Percentiles rank a stretch among this genome's conserved stretches.
phyloP scores from a whole-genome alignment of 805 yeast genomes.

The Sugiyamaella lignohabitans region DNA sequence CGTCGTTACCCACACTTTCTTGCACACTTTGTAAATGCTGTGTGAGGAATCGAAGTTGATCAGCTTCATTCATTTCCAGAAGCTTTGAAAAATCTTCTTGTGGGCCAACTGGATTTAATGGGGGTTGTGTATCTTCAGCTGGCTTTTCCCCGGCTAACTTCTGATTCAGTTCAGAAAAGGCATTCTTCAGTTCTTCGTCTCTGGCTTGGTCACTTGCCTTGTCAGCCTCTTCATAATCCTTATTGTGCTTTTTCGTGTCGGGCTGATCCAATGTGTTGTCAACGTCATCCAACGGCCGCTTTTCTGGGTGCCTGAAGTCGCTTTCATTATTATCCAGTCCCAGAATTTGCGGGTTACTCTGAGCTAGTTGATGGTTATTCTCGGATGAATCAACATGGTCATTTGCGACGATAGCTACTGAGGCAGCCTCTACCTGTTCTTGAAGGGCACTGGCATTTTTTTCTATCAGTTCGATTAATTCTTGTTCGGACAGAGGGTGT shows the following conservation, averaged over 20 bases:
- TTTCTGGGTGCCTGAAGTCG: background rate
- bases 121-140: background rate
- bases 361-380: background rate
- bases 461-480: conserved; percentile 13
- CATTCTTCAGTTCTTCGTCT: background rate
- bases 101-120: background rate
- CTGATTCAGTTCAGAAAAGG: background rate
- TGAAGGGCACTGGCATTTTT: conserved; percentile 6
- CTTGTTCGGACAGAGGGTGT: conserved; percentile 11
- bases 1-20: background rate
- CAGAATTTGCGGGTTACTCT: no score
- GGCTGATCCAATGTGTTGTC: background rate
- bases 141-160: no score
- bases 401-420: background rate
- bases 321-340: background rate
- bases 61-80: conserved; percentile 24
- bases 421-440: background rate
- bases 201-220: background rate
- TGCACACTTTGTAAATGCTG: conserved; percentile 21
- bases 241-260: background rate
- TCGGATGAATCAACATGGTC: background rate
- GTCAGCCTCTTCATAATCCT: background rate
- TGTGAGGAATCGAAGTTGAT: conserved; percentile 26
- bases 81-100: conserved; percentile 2
- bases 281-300: background rate